These are phyloP conservation scores for Lachancea fermentati DNA, from an alignment of 805 yeast genomes.

Conservation along the genomic window DNA sequence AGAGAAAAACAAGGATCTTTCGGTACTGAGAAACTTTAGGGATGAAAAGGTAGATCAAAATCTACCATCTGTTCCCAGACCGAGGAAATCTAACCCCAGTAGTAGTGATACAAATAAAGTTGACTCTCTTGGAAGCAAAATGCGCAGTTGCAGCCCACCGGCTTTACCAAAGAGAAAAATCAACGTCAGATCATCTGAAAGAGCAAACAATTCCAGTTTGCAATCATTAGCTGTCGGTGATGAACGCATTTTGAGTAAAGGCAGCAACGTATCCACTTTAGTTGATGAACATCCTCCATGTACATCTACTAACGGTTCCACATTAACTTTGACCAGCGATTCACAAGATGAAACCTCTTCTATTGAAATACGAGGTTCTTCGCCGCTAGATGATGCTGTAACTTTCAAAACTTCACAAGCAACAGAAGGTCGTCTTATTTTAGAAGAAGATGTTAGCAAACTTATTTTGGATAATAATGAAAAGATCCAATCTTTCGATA, in stretches of 20 bases:
- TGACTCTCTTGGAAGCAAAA: too few species aligned
- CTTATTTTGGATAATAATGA: constrained; percentile 16
- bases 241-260: not conserved
- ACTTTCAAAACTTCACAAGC: constrained; percentile 1
- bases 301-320: not conserved
- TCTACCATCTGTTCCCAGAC: not conserved
- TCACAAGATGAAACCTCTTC: not conserved
- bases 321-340: not conserved
- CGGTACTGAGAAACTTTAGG: not conserved
- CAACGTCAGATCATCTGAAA: not conserved
- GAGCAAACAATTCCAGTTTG: not conserved
- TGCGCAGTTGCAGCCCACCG: not conserved
- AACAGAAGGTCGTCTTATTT: not conserved
- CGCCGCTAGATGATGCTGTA: constrained; percentile 3
- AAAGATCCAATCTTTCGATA: constrained; percentile 29
- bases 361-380: not conserved
- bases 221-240: not conserved
- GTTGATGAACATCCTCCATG: not conserved
- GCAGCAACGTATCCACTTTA: not conserved
- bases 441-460: constrained; percentile 5
- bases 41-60: not conserved
- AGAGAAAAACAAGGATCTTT: not conserved
- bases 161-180: not conserved
- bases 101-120: too few species aligned
- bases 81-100: not conserved